A percentile compares a stretch with the other conserved stretches of the same genome.
These are phyloP conservation scores for Saturnispora diversa DNA, from an alignment of 805 yeast species.

Conservation along the genomic window DNA sequence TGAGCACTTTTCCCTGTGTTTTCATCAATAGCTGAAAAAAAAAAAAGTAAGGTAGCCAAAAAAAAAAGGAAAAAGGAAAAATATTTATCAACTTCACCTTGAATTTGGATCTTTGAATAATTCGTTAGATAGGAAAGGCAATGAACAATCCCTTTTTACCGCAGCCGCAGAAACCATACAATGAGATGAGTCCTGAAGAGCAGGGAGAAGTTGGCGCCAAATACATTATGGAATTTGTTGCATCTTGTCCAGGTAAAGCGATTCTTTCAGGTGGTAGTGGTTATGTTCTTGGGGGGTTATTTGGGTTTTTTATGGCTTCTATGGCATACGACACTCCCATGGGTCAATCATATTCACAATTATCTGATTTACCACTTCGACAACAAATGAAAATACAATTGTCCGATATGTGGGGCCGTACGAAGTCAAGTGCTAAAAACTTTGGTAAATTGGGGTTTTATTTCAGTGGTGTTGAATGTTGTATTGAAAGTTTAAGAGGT, in stretches of 20 bases:
- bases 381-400: constrained; percentile 91
- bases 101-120: background rate
- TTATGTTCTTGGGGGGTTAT: constrained; percentile 88
- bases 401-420: constrained; percentile 82
- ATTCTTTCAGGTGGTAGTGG: constrained; percentile 90
- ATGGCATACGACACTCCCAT: constrained; percentile 80
- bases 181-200: constrained; percentile 82
- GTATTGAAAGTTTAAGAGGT: constrained; percentile 77
- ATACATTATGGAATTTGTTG: constrained; percentile 75
- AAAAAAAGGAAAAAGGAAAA: too few relatives aligned
- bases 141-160: constrained; percentile 33
- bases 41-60: background rate
- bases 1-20: background rate
- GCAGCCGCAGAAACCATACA: constrained; percentile 41
- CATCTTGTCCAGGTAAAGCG: constrained; percentile 92
- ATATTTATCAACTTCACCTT: constrained; percentile 1
- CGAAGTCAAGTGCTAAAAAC: constrained; percentile 85
- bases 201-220: constrained; percentile 88
- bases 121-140: background rate
- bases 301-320: constrained; percentile 89
- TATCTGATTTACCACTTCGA: constrained; percentile 78
- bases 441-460: constrained; percentile 91
- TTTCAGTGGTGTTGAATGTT: constrained; percentile 88
- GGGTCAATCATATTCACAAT: constrained; percentile 37
- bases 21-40: background rate